phyloP scores from a whole-genome alignment of 2,329 filamentous ascomycete genomes.

The Penicillium sp. region DNA sequence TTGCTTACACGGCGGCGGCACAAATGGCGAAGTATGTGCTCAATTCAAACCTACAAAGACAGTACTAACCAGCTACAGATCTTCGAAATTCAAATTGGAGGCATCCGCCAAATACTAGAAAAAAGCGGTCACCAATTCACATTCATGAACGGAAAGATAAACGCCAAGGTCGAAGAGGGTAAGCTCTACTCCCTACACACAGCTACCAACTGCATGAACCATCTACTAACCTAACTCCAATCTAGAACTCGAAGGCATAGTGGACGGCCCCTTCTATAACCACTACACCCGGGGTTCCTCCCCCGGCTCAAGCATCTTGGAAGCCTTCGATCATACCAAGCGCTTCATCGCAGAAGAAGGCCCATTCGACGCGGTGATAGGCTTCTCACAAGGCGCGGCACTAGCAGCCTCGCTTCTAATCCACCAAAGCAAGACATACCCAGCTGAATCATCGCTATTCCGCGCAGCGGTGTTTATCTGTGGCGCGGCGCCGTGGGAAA shows the following conservation, averaged over 20 bases:
- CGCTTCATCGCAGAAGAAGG: conserved; percentile 25
- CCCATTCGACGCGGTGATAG: conserved; percentile 36
- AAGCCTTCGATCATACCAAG: conserved; percentile 29
- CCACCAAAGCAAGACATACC: conserved; percentile 24
- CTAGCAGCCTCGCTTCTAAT: conserved; percentile 29
- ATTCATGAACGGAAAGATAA: conserved; percentile 31
- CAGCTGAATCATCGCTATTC: conserved; percentile 26
- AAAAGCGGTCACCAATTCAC: conserved; percentile 31
- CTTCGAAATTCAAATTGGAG: conserved; percentile 37
- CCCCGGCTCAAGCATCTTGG: conserved; percentile 25
- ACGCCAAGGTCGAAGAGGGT: conserved; percentile 30
- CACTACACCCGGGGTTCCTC: conserved; percentile 29
- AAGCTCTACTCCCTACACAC: not conserved
- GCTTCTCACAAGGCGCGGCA: conserved; percentile 35
- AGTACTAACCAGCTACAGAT: conserved; percentile 23
- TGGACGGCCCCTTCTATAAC: conserved; percentile 34
- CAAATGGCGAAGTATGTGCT: conserved; percentile 31
- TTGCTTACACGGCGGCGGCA: conserved; percentile 35
- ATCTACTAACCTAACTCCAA: not conserved
- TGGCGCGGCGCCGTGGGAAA: conserved; percentile 28
- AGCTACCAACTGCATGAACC: not conserved
- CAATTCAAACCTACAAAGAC: not conserved
- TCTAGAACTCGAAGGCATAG: conserved; percentile 32
- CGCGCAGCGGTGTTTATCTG: conserved; percentile 36
- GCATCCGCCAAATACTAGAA: conserved; percentile 29